Base-by-base conservation (phyloP, 2,329 filamentous ascomycete species). In the Scytalidium sp. region DNA sequence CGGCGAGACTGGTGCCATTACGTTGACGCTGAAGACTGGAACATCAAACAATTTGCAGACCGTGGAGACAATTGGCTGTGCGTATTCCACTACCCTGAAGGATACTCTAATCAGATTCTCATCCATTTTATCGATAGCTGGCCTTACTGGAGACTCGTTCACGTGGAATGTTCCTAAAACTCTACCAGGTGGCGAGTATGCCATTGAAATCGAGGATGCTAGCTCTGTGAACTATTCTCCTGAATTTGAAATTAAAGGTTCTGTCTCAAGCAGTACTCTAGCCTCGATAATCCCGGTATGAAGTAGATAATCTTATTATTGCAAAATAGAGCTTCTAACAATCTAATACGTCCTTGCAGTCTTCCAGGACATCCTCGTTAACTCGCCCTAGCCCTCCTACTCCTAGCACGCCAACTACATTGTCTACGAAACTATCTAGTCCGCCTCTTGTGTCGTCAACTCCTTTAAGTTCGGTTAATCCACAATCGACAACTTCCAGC, bases 1-100 rank as follows among this genome's bases (percentile, higher is more conserved):
- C 13, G 53, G 48, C 13, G 57, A 56, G 13, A 11, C 49, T 2
- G 61, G 62, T 13, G 49, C 60, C n/a, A 61, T 66, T n/a, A 62
- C 57, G 17, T 41, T 66, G 20, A 22, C 53, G 11, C 50, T 66
- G 17, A 64, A 61, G 56, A 56, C 56, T 40, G 63, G 62, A 17
- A 19, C 50, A 40, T 49, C 60, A 2, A 60, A 46, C 17, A 39
- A 50, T 21, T 53, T 63, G 11, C 27, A 45, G 13, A 56, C 56
- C 17, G 61, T 65, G 25, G 44, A 27, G 42, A 57, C 56, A 19
- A 57, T 65, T 41, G 54, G 50, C n/a, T 54, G 63, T 63, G 54
- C 54, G 61, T 50, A 23, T 10, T 20, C 13, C 11, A n/a, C 22
- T 15, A 19, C 9, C 29, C 29, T 32, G 13, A 9, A 22, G 17